Conservation (phyloP, 495 filamentous ascomycete species). For the Penicillium longicatenatum region DNA sequence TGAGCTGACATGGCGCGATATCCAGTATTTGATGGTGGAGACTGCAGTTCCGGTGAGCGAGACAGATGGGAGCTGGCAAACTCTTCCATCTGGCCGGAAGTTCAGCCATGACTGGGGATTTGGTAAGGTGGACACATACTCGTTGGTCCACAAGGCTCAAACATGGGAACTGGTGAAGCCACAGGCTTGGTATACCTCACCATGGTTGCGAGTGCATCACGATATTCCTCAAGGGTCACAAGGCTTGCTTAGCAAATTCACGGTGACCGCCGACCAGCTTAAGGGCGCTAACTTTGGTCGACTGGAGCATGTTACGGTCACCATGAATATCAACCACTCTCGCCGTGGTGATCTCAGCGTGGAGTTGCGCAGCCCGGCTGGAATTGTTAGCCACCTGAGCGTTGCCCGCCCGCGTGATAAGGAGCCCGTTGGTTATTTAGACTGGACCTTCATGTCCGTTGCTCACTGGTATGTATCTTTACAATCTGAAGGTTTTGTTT, state of each 20-base stretch:
- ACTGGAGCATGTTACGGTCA: slow-evolving; percentile 93
- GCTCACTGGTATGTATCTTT: slow-evolving; percentile 77
- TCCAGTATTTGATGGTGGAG: slow-evolving; percentile 87
- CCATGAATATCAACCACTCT: slow-evolving; percentile 90
- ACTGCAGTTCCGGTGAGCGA: slow-evolving; percentile 81
- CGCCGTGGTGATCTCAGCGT: slow-evolving; percentile 90
- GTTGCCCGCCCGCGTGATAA: slow-evolving; percentile 68
- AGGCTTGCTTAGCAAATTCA: slow-evolving; percentile 75
- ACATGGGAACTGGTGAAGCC: slow-evolving; percentile 88
- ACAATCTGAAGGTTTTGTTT: no score
- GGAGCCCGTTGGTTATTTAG: slow-evolving; percentile 70
- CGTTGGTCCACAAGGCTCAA: slow-evolving; percentile 83
- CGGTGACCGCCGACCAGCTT: slow-evolving; percentile 75
- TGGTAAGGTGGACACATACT: slow-evolving; percentile 88
- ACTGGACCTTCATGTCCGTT: slow-evolving; percentile 99
- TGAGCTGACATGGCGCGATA: slow-evolving; percentile 88
- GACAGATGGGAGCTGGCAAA: slow-evolving; percentile 77
- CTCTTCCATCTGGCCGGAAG: slow-evolving; percentile 74
- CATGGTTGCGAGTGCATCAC: slow-evolving; percentile 87
- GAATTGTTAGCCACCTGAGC: slow-evolving; percentile 81
- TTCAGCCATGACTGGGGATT: slow-evolving; percentile 96
- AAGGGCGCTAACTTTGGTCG: slow-evolving; percentile 79
- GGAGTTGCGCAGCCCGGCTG: slow-evolving; percentile 82
- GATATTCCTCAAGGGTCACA: slow-evolving; percentile 82
- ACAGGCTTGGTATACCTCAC: slow-evolving; percentile 93